Base-by-base conservation (phyloP, 345 rosid species). In the Bruguiera gymnorhiza region DNA sequence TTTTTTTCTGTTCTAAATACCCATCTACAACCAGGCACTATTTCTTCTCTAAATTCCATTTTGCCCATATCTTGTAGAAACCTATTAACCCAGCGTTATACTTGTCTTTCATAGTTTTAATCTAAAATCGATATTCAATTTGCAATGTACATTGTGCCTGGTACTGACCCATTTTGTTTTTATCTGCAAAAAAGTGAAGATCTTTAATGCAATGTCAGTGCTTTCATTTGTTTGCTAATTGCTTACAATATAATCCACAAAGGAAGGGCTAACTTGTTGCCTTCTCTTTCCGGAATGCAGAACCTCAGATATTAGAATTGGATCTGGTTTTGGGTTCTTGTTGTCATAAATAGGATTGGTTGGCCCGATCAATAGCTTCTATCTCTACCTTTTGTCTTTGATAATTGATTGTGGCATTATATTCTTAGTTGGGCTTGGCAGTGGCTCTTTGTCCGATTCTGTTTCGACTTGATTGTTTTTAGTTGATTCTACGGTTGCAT, bases 21-120 rank as follows among this genome's bases (percentile, higher is more conserved):
- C 53, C 61, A 36, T 69, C 68, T n/a, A 11, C 69, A 50, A 15
- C 27, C 66, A 48, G 78, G 85, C 73, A 63, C 36, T 15, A 30
- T 9, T 56, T 73, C 62, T 16, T 32, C 48, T 11, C 7, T 9
- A 26, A 30, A 23, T 24, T 6, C 18, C 16, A 18, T 24, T 4
- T 55, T 36, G 20, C 7, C 10, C 54, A 8, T 20, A 26, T 29
- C 6, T 11, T 20, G 11, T 39, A 23, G 8, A 16, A 60, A 52
- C 52, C 8, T 18, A n/a, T n/a, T n/a, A n/a, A n/a, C n/a, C n/a
- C n/a, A n/a, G n/a, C n/a, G n/a, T n/a, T n/a, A n/a, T n/a, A n/a
- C n/a, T n/a, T n/a, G 8, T n/a, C 29, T 36, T 20, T 5, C 21
- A 0, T 32, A 56, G 13, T 60, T 23, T 52, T 19, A 8, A 48